Evolutionary conservation across 202 grass and related monocot genomes (phyloP).

Genomic region (Thinopyrum obtusiflorum): DNA sequence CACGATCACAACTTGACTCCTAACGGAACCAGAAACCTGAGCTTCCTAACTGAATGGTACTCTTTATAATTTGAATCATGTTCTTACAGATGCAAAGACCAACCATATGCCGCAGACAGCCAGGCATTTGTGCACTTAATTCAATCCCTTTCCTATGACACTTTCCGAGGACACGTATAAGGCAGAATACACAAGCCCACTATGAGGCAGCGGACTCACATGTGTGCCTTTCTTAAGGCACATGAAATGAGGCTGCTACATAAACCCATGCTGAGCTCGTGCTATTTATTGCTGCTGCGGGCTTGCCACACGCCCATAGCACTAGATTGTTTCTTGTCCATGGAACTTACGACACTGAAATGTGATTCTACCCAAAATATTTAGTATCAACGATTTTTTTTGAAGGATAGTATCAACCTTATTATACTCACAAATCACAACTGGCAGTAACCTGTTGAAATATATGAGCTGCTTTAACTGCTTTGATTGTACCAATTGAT

Average conservation of each 20-base stretch:
- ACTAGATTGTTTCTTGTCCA: neutral
- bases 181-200: neutral
- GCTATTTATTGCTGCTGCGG: neutral
- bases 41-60: neutral
- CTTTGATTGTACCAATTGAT: neutral
- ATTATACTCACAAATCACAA: neutral
- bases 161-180: neutral
- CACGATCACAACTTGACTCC: neutral
- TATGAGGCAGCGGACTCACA: neutral
- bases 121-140: neutral
- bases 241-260: neutral
- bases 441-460: neutral
- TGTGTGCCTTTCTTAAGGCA: neutral
- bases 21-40: neutral
- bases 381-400: neutral
- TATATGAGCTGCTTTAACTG: constrained; percentile 13
- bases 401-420: neutral
- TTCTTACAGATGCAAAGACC: neutral
- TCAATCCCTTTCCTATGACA: neutral
- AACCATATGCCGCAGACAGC: neutral
- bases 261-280: neutral
- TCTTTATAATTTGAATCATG: neutral
- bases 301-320: neutral
- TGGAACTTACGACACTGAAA: neutral
- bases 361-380: neutral